Base-by-base conservation (phyloP, 1,139 yeast genomes). In the Hansenula anomala region DNA sequence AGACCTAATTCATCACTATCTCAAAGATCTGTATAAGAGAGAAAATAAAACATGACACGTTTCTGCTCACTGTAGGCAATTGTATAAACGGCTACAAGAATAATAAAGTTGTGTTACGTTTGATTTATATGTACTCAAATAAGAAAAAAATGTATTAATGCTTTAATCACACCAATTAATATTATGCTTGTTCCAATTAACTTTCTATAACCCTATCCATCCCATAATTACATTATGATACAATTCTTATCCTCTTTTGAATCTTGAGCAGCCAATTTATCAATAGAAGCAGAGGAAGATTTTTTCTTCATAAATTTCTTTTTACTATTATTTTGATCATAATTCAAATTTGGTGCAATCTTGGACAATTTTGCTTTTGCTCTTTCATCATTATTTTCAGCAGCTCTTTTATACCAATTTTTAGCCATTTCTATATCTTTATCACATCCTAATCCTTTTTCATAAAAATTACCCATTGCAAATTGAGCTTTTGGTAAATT, bases 401-500 rank as follows among this genome's bases (percentile, higher is more conserved):
- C 90, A 0, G 96, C 96, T 49, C 68, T 72, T 34, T 69, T 67
- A 55, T 82, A 86, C 96, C 96, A 90, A 33, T 64, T 62, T 54
- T 79, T 78, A 0, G 96, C 84, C 52, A 72, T 77, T 8, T 61
- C 58, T 9, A 62, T 45, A 57, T 85, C 75, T 33, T 70, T 65
- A 26, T 73, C 78, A 57, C 95, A 82, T 4, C 98, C 98, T 48
- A 88, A 78, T 1, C 97, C 97, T 56, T 80, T 76, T 46, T 88
- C 95, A 56, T 78, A 78, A 54, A 90, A 89, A 56, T 84, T 84
- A 18, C 92, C 96, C 33, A 88, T 68, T 0, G 95, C 87, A 59
- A 77, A 82, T 69, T 89, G 96, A 1, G 96, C 97, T 60, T 87
- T 88, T 17, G 89, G 74, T 23, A 75, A 69, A 17, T 86, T 85